A percentile compares a stretch with the other conserved stretches of the same genome.
These are phyloP conservation scores for Silene latifolia DNA, from an alignment of 148 eudicot species.

Conservation along the genomic window DNA sequence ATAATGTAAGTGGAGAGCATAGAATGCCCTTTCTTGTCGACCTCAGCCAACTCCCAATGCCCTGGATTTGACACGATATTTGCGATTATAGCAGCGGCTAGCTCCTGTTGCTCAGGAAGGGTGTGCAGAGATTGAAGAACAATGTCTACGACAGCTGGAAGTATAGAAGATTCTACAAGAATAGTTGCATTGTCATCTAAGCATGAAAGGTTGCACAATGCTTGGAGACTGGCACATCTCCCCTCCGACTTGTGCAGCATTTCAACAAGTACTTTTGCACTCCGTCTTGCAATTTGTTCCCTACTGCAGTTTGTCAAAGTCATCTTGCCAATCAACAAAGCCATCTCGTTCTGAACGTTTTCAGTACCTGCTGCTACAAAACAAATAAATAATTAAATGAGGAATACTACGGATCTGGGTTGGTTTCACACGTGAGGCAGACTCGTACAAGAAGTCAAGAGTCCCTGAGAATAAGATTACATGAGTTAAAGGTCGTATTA, in stretches of 20 bases:
- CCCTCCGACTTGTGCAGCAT: slow-evolving; percentile 49
- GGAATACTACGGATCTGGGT: too few relatives aligned
- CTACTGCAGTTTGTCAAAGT: slow-evolving; percentile 50
- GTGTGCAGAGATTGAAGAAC: slow-evolving; percentile 37
- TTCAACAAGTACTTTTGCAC: slow-evolving; percentile 46
- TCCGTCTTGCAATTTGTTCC: slow-evolving; percentile 53
- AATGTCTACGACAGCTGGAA: slow-evolving; percentile 48
- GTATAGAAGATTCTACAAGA: slow-evolving; percentile 53
- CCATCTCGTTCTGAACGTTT: slow-evolving; percentile 44
- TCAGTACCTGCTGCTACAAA: slow-evolving; percentile 42
- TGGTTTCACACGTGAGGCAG: too few relatives aligned
- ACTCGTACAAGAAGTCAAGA: too few relatives aligned
- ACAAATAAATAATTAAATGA: not conserved
- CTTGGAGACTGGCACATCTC: slow-evolving; percentile 46
- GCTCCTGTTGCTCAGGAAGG: slow-evolving; percentile 33
- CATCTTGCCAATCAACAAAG: slow-evolving; percentile 53
- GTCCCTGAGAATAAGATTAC: not conserved
- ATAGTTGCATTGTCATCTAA: slow-evolving; percentile 59
- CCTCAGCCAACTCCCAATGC: slow-evolving; percentile 64
- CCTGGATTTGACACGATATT: slow-evolving; percentile 63
- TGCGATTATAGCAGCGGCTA: slow-evolving; percentile 52
- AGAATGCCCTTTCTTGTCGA: slow-evolving; percentile 37
- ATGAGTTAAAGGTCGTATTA: not conserved
- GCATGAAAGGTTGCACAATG: slow-evolving; percentile 46
- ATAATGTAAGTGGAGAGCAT: slow-evolving; percentile 46